A percentile compares a stretch with the other conserved stretches of the same genome.
Evolutionary conservation across 768 basidiomycete genomes (phyloP).

Genomic region (Suillus fuscotomentosus): DNA sequence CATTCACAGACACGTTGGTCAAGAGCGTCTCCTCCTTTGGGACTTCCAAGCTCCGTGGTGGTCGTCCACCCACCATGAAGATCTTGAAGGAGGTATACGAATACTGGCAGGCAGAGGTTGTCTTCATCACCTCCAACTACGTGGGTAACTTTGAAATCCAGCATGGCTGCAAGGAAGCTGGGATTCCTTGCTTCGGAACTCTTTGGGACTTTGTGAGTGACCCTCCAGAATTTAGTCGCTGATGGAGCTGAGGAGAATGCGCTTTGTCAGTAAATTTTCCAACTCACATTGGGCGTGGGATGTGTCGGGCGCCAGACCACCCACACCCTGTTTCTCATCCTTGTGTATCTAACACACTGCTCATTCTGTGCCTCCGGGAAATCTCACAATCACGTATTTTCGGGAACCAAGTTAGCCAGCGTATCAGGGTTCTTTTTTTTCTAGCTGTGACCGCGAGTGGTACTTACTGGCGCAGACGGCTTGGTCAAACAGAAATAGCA

Average conservation of each 20-base stretch:
- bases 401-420: conserved; percentile 5
- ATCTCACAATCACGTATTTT: conserved; percentile 2
- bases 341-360: conserved; percentile 10
- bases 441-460: conserved; percentile 4
- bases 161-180: conserved; percentile 70
- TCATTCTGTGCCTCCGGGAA: conserved; percentile 2
- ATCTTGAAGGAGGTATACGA: conserved; percentile 66
- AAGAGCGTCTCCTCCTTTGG: conserved; percentile 75
- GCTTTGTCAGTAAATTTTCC: conserved; percentile 21
- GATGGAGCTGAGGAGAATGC: conserved; percentile 5
- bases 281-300: conserved; percentile 9
- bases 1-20: conserved; percentile 68
- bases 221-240: conserved; percentile 3
- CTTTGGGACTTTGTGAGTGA: conserved; percentile 63
- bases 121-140: conserved; percentile 85
- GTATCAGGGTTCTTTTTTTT: conserved; percentile 8
- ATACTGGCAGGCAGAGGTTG: conserved; percentile 74
- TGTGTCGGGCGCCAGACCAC: neutral
- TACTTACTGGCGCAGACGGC: conserved; percentile 6
- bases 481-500: conserved; percentile 13
- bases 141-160: conserved; percentile 78
- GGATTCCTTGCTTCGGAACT: conserved; percentile 67
- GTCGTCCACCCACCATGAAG: conserved; percentile 78
- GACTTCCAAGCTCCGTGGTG: conserved; percentile 73
- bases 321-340: conserved; percentile 7